These are phyloP conservation scores for Mycena citricolor DNA, from an alignment of 1,284 basidiomycete species.

Conservation along the genomic window DNA sequence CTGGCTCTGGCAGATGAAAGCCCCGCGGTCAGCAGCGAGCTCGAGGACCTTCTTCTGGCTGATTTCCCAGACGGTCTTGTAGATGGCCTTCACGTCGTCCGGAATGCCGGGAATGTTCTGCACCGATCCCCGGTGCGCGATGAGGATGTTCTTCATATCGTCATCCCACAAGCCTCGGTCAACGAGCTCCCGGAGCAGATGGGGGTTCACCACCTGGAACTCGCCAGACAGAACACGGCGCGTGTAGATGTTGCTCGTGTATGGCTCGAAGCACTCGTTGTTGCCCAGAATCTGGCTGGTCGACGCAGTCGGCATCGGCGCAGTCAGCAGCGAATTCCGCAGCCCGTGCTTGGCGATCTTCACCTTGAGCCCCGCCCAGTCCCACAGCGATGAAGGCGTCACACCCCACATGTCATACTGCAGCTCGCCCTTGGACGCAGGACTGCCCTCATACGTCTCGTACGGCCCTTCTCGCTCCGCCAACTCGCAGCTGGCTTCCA, in stretches of 20 bases:
- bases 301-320: constrained; percentile 99
- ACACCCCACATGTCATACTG: constrained; percentile 97
- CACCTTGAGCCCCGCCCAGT: constrained; percentile 88
- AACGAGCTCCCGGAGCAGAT: constrained; percentile 96
- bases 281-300: constrained; percentile 98
- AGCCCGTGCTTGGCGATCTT: constrained; percentile 61
- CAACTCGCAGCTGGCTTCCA: constrained; percentile 91
- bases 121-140: constrained; percentile 95
- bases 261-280: constrained; percentile 99
- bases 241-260: constrained; percentile 98
- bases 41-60: constrained; percentile 98
- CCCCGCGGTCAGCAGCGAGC: constrained; percentile 96
- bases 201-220: constrained; percentile 99
- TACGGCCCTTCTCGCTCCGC: constrained; percentile 85
- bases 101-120: constrained; percentile 89
- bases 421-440: constrained; percentile 84
- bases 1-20: constrained; percentile 96
- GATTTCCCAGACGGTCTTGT: constrained; percentile 99
- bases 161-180: constrained; percentile 97
- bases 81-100: constrained; percentile 90
- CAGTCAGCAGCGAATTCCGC: constrained; percentile 89
- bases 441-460: constrained; percentile 90
- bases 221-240: constrained; percentile 98
- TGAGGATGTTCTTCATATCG: constrained; percentile 99
- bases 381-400: constrained; percentile 92